Percentiles rank a stretch among this genome's conserved stretches.
These are phyloP conservation scores for Albifimbria verrucaria DNA, from an alignment of 2,329 filamentous ascomycete species.

Conservation along the genomic window DNA sequence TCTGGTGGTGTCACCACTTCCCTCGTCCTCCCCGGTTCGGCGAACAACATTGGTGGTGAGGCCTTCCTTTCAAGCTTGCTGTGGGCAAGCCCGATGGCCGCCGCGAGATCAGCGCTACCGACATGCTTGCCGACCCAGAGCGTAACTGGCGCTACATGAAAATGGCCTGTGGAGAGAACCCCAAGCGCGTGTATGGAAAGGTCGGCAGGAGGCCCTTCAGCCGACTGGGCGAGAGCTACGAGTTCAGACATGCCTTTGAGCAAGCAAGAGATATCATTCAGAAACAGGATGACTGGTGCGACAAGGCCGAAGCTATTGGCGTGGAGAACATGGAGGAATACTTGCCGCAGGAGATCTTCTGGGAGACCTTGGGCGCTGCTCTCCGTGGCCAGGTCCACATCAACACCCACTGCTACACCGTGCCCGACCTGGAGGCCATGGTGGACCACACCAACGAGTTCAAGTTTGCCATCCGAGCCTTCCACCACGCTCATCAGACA, in stretches of 20 bases:
- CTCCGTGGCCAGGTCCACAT: constrained; percentile 65
- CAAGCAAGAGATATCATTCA: constrained; percentile 54
- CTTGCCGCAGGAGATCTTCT: constrained; percentile 58
- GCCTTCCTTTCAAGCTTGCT: constrained; percentile 68
- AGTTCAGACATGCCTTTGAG: constrained; percentile 66
- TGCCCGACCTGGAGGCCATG: constrained; percentile 66
- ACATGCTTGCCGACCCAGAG: constrained; percentile 65
- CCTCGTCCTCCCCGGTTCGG: constrained; percentile 63
- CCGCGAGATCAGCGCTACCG: constrained; percentile 58
- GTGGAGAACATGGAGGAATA: constrained; percentile 51
- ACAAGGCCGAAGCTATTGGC: constrained; percentile 48
- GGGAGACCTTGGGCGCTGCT: constrained; percentile 61
- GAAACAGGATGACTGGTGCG: constrained; percentile 67
- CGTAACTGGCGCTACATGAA: constrained; percentile 69
- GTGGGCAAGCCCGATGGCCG: constrained; percentile 58
- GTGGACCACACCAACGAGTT: constrained; percentile 71
- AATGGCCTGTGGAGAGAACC: constrained; percentile 73
- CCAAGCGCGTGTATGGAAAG: constrained; percentile 59
- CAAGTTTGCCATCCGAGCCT: constrained; percentile 61
- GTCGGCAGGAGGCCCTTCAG: constrained; percentile 53
- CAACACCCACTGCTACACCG: constrained; percentile 70
- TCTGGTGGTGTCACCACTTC: constrained; percentile 70
- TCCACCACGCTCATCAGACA: constrained; percentile 68
- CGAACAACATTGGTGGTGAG: constrained; percentile 72
- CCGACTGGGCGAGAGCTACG: constrained; percentile 66